Evolutionary conservation across 805 yeast species (phyloP).

Genomic region (Saccharomycopsis guyanensis): DNA sequence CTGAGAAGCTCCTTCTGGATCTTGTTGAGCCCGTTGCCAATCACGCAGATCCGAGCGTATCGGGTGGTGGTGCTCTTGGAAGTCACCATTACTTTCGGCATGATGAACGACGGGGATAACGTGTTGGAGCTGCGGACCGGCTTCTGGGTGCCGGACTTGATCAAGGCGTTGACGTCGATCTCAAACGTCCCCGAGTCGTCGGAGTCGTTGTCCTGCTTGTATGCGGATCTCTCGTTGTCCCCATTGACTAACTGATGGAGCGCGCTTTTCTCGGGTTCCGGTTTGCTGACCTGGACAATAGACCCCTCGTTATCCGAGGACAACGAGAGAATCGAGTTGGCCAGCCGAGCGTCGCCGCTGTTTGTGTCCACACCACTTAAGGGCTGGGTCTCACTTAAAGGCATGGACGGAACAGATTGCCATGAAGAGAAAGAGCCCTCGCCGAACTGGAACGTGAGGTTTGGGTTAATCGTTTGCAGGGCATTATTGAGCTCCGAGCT

Average conservation of each 20-base stretch:
- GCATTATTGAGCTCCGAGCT: conserved; percentile 16
- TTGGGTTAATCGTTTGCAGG: neutral
- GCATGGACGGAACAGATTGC: conserved; percentile 16
- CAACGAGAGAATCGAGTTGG: conserved; percentile 17
- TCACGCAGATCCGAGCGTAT: conserved; percentile 14
- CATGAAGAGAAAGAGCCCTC: conserved; percentile 10
- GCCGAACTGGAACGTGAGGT: conserved; percentile 9
- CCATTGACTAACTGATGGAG: neutral
- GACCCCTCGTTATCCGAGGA: conserved; percentile 16
- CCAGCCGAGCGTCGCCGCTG: conserved; percentile 5
- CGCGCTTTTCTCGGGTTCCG: neutral
- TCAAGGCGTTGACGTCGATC: conserved; percentile 17
- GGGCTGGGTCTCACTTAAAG: conserved; percentile 4
- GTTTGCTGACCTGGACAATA: neutral
- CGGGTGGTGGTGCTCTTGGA: neutral
- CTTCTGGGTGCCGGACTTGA: neutral
- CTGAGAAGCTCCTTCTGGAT: conserved; percentile 11
- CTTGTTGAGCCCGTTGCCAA: conserved; percentile 14
- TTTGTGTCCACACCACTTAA: conserved; percentile 8
- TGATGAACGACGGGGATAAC: conserved; percentile 17
- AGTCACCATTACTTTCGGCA: conserved; percentile 20
- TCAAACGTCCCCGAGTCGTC: conserved; percentile 22
- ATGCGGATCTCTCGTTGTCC: neutral
- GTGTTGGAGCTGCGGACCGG: neutral
- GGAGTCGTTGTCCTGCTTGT: conserved; percentile 9